Evolutionary conservation across 305 asterid species (phyloP).

Genomic region (Euphrasia arctica): DNA sequence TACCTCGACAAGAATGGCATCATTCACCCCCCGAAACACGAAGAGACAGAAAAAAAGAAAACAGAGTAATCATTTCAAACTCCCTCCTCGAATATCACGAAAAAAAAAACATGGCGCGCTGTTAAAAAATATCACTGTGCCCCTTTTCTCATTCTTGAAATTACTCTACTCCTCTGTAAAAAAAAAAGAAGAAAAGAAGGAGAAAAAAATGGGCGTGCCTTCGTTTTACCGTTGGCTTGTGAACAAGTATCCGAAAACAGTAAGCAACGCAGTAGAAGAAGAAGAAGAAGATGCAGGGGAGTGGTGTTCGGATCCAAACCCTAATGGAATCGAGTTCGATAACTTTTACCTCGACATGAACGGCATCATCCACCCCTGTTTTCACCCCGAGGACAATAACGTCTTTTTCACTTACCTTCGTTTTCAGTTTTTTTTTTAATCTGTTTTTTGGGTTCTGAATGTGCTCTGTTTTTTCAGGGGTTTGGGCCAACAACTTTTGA

Average conservation of each 20-base stretch:
- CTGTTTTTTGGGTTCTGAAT: neutral
- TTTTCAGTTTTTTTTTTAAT: neutral
- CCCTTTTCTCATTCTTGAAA: neutral
- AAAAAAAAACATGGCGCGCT: neutral
- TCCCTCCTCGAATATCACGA: neutral
- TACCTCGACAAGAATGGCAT: neutral
- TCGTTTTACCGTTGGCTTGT: constrained; percentile 61
- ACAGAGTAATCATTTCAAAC: neutral
- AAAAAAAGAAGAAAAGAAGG: neutral
- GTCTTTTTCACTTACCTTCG: constrained; percentile 16
- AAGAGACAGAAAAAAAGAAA: neutral
- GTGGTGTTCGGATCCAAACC: constrained; percentile 15
- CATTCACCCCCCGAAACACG: neutral
- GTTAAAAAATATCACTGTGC: neutral
- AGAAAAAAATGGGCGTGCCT: constrained; percentile 49
- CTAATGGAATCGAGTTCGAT: constrained; percentile 40
- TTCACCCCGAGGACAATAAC: constrained; percentile 50
- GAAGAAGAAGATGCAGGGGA: constrained; percentile 25
- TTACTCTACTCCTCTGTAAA: neutral
- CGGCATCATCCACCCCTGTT: constrained; percentile 62
- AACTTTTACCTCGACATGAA: constrained; percentile 65
- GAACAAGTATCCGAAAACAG: constrained; percentile 43
- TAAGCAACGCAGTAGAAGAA: constrained; percentile 28
- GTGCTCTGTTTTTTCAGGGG: constrained; percentile 21
- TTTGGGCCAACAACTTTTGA: constrained; percentile 44